Evolutionary conservation across 1,139 yeast genomes (phyloP).

Genomic region (Blastobotrys indianensis): DNA sequence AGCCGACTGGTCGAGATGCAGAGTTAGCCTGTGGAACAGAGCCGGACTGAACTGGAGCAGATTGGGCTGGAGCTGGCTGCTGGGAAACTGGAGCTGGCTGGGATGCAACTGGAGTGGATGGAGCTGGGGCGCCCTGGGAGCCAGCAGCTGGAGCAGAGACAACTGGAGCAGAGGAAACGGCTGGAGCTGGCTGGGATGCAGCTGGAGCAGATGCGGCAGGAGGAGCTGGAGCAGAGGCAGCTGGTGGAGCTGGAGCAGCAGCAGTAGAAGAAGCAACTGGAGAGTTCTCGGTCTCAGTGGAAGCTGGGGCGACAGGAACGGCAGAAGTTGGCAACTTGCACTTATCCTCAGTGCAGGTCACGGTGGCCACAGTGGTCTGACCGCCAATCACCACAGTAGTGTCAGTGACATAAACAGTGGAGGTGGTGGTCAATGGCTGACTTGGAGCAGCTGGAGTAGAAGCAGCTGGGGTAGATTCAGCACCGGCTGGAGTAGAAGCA

Average conservation of each 20-base stretch:
- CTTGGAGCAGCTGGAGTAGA: too few relatives aligned
- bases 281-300: slow-evolving; percentile 5
- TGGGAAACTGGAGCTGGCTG: too few relatives aligned
- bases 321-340: slow-evolving; percentile 5
- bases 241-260: slow-evolving; percentile 9
- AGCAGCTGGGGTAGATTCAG: too few relatives aligned
- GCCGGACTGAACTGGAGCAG: slow-evolving; percentile 13
- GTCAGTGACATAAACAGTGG: too few relatives aligned
- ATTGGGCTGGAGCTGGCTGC: slow-evolving; percentile 5
- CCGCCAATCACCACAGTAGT: too few relatives aligned
- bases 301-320: slow-evolving; percentile 6
- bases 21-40: too few relatives aligned
- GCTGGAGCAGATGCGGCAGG: background rate
- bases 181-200: background rate
- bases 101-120: too few relatives aligned
- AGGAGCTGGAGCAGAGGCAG: slow-evolving; percentile 10
- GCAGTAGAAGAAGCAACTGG: slow-evolving; percentile 11
- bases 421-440: too few relatives aligned
- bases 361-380: too few relatives aligned
- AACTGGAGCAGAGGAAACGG: background rate
- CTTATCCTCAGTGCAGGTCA: background rate
- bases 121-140: too few relatives aligned
- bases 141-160: too few relatives aligned
- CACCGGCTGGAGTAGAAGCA: background rate
- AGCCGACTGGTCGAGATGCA: too few relatives aligned